These are phyloP conservation scores for Dictyostelium intermedium DNA, from an alignment of 78 protist genomes.

Conservation along the genomic window DNA sequence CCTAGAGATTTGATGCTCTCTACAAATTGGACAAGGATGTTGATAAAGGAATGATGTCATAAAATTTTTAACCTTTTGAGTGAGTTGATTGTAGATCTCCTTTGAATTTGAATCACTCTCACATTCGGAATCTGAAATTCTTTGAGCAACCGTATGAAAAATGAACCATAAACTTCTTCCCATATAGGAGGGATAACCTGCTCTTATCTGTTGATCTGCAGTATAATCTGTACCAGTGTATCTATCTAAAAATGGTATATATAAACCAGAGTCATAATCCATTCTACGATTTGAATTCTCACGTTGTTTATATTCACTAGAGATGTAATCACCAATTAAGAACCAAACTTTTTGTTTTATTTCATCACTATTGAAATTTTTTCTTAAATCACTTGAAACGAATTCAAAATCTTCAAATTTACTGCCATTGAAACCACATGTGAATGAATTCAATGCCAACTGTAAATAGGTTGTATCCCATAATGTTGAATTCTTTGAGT, in stretches of 20 bases:
- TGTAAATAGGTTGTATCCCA: not conserved
- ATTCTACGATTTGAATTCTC: conserved; percentile 14
- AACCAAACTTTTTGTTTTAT: conserved; percentile 11
- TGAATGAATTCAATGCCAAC: not conserved
- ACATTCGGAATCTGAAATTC: conserved; percentile 10
- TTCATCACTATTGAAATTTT: not conserved
- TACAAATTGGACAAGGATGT: conserved; percentile 48
- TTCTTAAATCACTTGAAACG: conserved; percentile 4
- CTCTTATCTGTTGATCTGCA: not conserved
- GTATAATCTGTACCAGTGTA: conserved; percentile 12
- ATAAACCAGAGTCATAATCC: conserved; percentile 17
- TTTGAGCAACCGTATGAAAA: conserved; percentile 10
- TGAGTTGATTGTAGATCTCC: not conserved
- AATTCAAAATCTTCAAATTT: not conserved
- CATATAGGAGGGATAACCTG: conserved; percentile 20
- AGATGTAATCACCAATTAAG: not conserved
- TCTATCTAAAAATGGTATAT: conserved; percentile 28
- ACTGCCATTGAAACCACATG: not conserved
- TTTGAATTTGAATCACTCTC: not conserved
- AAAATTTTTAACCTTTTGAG: not conserved
- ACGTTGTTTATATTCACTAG: not conserved
- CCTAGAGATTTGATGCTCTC: not conserved
- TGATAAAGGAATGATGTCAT: not conserved
- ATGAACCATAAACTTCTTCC: conserved; percentile 25
- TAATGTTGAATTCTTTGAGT: not conserved